Base-by-base conservation (phyloP, 768 basidiomycete species). In the Boletus edulis region DNA sequence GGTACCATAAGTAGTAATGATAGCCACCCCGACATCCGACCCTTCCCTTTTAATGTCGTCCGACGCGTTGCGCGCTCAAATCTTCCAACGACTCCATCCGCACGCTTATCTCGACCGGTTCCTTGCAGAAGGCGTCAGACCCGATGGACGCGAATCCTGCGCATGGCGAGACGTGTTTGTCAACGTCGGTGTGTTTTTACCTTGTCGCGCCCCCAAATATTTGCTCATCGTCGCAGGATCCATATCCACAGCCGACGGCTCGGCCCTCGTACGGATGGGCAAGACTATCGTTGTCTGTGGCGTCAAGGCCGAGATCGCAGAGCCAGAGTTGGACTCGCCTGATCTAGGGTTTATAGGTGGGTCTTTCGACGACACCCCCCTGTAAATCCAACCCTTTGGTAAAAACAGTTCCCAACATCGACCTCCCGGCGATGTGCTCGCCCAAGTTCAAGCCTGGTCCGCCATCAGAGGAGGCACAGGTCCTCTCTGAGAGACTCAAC, bases 201-300 rank as follows among this genome's bases (percentile, higher is more conserved):
- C 5, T 8, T 11, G 15, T 9, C 27, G 5, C 12, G n/a, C 8
- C 41, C 17, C 8, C 2, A 5, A 29, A 27, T 5, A 20, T 12
- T 17, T 10, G 12, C 32, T 50, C 31, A 27, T 49, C 47, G 1
- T 48, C 18, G 14, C 18, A 95, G 94, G 94, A 49, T 96, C 95
- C 3, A 89, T 99, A 74, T 87, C 91, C 1, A 98, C 97, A 0
- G 94, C 97, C 0, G 82, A 94, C 58, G 94, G 95, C 0, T 97
- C 94, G 5, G 86, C 95, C 0, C 85, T 99, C 39, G 91, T 98
- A 5, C 78, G 93, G 27, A 68, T 98, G 55, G 97, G 97, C 18
- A 81, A 91, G 45, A 97, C 96, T n/a, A 98, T 93, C 1, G 78
- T 98, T 37, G 91, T 98, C 0, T 98, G 95, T 64, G 97, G 97